A percentile compares a stretch with the other conserved stretches of the same genome.
phyloP scores from a whole-genome alignment of 306 rosid species.

The Ormosia emarginata region DNA sequence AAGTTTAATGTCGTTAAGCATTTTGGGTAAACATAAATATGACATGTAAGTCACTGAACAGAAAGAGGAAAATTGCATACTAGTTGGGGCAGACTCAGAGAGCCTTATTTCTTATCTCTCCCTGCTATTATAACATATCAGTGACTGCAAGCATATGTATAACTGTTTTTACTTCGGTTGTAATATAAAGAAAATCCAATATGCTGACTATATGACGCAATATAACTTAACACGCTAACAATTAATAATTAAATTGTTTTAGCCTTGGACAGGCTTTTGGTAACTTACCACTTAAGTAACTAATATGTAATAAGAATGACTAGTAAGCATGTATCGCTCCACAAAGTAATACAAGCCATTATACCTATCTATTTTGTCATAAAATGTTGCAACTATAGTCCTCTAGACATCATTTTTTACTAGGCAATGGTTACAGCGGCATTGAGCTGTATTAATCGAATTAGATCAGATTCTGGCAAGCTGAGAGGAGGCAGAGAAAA shows the following conservation, averaged over 20 bases:
- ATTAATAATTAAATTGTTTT: not conserved
- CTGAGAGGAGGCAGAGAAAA: constrained; percentile 86
- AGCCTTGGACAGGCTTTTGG: not conserved
- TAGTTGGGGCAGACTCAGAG: too few species aligned
- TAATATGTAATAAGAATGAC: not conserved
- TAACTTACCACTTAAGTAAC: not conserved
- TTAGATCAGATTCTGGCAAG: constrained; percentile 63
- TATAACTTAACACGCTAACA: not conserved
- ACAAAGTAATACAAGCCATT: not conserved
- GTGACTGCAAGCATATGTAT: not conserved
- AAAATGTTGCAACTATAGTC: not conserved
- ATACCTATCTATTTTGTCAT: constrained; percentile 2
- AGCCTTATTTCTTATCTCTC: too few species aligned
- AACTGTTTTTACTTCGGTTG: not conserved
- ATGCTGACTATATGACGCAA: not conserved
- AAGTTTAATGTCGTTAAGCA: too few species aligned
- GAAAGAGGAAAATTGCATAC: too few species aligned
- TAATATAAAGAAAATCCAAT: not conserved
- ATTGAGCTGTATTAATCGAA: constrained; percentile 52
- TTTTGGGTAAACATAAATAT: too few species aligned
- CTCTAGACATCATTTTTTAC: not conserved
- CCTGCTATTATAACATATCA: too few species aligned
- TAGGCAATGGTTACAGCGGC: constrained; percentile 62
- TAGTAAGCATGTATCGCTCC: not conserved
- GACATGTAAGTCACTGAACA: too few species aligned